A percentile compares a stretch with the other conserved stretches of the same genome.
Evolutionary conservation across 176 grass and related monocot species (phyloP).

Genomic region (Themeda triandra): DNA sequence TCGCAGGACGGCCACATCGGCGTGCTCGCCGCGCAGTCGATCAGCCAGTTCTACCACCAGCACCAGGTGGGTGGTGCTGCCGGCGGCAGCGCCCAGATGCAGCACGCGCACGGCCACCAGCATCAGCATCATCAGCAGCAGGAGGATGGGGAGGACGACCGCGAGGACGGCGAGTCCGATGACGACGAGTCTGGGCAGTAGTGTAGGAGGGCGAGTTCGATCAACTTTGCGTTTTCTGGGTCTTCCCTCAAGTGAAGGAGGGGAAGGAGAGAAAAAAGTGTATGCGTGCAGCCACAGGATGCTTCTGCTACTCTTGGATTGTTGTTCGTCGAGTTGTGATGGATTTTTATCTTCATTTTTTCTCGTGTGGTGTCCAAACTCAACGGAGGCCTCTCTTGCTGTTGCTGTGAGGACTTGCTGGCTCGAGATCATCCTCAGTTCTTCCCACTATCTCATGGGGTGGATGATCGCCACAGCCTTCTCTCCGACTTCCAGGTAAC

Average conservation of each 20-base stretch:
- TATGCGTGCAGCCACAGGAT: conserved; percentile 39
- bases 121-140: conserved; percentile 55
- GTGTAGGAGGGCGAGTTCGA: conserved; percentile 15
- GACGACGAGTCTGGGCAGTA: conserved; percentile 65
- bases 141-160: conserved; percentile 57
- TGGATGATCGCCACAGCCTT: conserved; percentile 22
- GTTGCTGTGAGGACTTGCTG: conserved; percentile 26
- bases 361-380: conserved; percentile 36
- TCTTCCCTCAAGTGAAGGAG: conserved; percentile 12
- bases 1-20: conserved; percentile 79
- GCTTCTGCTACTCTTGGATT: conserved; percentile 36
- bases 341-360: conserved; percentile 53
- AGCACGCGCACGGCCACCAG: conserved; percentile 39
- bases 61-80: conserved; percentile 45
- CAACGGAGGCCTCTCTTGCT: conserved; percentile 46
- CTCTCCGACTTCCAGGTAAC: conserved; percentile 18
- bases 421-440: conserved; percentile 41
- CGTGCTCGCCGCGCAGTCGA: conserved; percentile 46
- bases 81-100: conserved; percentile 46
- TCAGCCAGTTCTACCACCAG: conserved; percentile 75
- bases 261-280: conserved; percentile 22
- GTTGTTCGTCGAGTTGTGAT: conserved; percentile 49
- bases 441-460: not conserved
- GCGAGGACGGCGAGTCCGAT: conserved; percentile 49
- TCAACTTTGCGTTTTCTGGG: not conserved